These are phyloP conservation scores for Paecilomyces formosus DNA, from an alignment of 2,329 filamentous ascomycete species.

Conservation along the genomic window DNA sequence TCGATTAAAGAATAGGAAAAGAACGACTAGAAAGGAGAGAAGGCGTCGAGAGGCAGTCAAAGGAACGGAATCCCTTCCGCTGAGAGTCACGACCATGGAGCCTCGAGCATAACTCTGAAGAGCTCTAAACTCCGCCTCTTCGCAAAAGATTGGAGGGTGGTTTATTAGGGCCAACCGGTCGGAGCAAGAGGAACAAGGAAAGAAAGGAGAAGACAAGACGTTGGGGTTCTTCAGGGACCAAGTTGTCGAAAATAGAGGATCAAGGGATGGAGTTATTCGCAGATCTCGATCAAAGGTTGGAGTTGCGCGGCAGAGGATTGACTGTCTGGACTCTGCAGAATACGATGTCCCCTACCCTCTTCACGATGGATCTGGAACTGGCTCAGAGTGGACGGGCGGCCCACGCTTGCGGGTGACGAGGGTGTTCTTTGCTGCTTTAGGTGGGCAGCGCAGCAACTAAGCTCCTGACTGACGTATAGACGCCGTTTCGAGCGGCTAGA, in stretches of 20 bases:
- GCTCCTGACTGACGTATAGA: background rate
- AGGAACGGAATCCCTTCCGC: background rate
- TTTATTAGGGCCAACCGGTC: background rate
- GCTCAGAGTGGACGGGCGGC: background rate
- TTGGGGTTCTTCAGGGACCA: background rate
- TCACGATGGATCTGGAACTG: background rate
- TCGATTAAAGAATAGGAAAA: slow-evolving; percentile 6
- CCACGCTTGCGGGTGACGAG: background rate
- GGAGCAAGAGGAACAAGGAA: background rate
- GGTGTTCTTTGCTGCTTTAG: background rate
- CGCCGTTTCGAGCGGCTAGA: background rate
- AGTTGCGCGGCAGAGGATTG: background rate
- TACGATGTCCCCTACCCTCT: background rate
- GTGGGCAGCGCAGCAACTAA: background rate
- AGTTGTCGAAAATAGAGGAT: background rate
- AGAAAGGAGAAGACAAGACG: background rate
- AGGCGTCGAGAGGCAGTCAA: slow-evolving; percentile 1
- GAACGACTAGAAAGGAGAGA: slow-evolving; percentile 1
- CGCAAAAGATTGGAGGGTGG: background rate
- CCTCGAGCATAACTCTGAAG: slow-evolving; percentile 7
- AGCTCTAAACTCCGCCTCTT: background rate
- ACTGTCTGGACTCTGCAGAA: background rate
- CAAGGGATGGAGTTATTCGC: background rate
- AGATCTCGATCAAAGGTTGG: background rate
- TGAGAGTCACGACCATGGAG: slow-evolving; percentile 3